Conservation (phyloP, 768 basidiomycete species). For the Mycena olivaceomarginata region DNA sequence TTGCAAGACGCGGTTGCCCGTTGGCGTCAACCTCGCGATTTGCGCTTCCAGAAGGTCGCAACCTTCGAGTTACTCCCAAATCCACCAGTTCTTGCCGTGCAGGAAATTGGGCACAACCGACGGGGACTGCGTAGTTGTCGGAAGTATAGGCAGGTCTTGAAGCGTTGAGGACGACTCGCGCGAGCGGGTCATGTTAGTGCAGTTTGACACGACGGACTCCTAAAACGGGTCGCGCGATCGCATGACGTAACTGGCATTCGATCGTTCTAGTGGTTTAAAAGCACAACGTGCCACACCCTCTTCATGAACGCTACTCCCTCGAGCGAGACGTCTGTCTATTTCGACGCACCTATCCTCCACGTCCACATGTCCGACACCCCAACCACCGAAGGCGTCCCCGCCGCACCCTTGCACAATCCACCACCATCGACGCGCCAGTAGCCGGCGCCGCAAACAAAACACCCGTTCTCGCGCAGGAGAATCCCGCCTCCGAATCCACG, state of each 20-base stretch:
- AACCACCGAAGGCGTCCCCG: constrained; percentile 19
- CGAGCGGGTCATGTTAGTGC: not conserved
- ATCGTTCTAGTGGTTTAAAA: no score
- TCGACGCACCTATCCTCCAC: constrained; percentile 65
- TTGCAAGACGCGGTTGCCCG: constrained; percentile 42
- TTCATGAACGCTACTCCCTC: constrained; percentile 45
- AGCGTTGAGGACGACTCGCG: constrained; percentile 15
- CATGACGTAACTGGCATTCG: constrained; percentile 7
- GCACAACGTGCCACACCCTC: not conserved
- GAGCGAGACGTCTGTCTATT: constrained; percentile 63
- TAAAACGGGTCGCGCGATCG: no score
- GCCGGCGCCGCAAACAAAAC: no score
- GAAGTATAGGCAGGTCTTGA: constrained; percentile 33
- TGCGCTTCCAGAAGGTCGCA: constrained; percentile 36
- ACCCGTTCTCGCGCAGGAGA: not conserved
- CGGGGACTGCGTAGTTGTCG: constrained; percentile 16
- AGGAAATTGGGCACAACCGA: constrained; percentile 36
- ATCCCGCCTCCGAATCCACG: not conserved
- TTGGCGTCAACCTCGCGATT: constrained; percentile 42
- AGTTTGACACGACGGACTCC: no score
- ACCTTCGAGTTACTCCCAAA: constrained; percentile 31
- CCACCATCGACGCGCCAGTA: not conserved
- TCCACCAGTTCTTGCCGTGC: constrained; percentile 32
- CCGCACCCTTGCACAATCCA: not conserved
- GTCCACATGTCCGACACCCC: constrained; percentile 45